Percentiles rank a stretch among this genome's conserved stretches.
Conservation (phyloP, 2,329 filamentous ascomycete species). For the Scytalidium sp. region DNA sequence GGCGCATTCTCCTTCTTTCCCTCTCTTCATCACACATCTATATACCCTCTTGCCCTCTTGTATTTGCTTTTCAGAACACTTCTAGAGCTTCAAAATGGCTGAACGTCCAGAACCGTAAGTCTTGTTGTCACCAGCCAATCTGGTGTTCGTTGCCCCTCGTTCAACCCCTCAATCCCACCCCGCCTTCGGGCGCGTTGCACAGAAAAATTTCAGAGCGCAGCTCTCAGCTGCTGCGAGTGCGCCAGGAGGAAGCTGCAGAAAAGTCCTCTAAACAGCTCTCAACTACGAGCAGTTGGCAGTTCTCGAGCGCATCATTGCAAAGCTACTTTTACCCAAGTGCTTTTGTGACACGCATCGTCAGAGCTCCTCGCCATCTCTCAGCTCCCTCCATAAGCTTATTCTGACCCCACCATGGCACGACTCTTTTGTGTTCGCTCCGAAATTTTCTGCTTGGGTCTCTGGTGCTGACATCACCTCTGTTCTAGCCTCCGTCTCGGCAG, state of each 20-base stretch:
- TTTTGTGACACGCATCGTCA: too few species aligned
- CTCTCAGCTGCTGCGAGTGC: neutral
- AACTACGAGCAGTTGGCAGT: neutral
- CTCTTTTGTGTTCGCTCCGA: too few species aligned
- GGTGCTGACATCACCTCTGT: neutral
- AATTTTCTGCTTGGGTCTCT: neutral
- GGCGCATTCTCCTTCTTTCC: neutral
- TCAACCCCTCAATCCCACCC: neutral
- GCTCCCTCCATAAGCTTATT: too few species aligned
- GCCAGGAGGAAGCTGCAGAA: neutral
- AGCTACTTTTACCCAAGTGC: neutral
- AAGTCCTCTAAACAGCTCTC: neutral
- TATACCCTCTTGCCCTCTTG: neutral
- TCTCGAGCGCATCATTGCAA: neutral
- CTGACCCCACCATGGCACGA: neutral
- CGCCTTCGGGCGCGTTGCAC: neutral
- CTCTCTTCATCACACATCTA: neutral
- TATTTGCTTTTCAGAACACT: neutral
- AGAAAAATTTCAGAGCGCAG: neutral
- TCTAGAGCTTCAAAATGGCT: neutral
- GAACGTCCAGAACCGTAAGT: neutral
- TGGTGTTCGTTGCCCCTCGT: neutral
- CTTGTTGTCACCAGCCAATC: too few species aligned
- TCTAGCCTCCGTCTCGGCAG: slow-evolving; percentile 61
- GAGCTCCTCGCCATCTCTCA: too few species aligned